Evolutionary conservation across 805 yeast genomes (phyloP).

Genomic region (Cyberlindnera euphorbiiphila): DNA sequence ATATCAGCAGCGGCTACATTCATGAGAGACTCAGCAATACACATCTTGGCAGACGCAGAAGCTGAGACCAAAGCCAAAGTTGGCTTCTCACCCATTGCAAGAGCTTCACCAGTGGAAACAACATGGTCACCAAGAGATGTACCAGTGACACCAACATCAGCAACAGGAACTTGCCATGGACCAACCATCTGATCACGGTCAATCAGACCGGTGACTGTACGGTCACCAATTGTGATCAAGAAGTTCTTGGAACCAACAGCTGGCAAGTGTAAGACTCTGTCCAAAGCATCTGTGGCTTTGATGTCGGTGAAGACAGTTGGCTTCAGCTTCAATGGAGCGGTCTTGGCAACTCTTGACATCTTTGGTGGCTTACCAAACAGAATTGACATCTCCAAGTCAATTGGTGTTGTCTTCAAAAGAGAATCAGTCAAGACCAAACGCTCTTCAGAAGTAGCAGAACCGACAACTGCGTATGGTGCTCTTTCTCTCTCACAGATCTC

Average conservation of each 20-base stretch:
- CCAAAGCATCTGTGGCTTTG: slow-evolving; percentile 59
- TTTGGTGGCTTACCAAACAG: slow-evolving; percentile 97
- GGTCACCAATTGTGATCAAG: slow-evolving; percentile 96
- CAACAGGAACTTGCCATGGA: slow-evolving; percentile 99
- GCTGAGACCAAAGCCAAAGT: slow-evolving; percentile 82
- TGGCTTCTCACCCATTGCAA: slow-evolving; percentile 98
- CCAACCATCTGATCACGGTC: slow-evolving; percentile 99
- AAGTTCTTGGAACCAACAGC: slow-evolving; percentile 94
- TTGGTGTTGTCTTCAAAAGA: slow-evolving; percentile 76
- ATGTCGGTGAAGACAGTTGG: slow-evolving; percentile 35
- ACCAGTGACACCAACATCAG: slow-evolving; percentile 95
- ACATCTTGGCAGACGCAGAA: slow-evolving; percentile 88
- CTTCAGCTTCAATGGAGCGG: slow-evolving; percentile 53
- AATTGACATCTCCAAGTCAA: slow-evolving; percentile 92
- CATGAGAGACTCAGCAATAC: slow-evolving; percentile 90
- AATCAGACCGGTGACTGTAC: slow-evolving; percentile 94
- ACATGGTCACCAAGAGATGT: slow-evolving; percentile 78
- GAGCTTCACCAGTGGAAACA: slow-evolving; percentile 86
- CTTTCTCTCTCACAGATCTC: slow-evolving; percentile 90
- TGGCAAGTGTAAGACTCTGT: slow-evolving; percentile 83
- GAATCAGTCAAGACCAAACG: slow-evolving; percentile 78
- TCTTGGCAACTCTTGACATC: slow-evolving; percentile 71
- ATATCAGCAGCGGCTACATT: slow-evolving; percentile 90
- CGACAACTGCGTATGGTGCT: slow-evolving; percentile 94
- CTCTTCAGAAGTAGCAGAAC: slow-evolving; percentile 85